A percentile compares a stretch with the other conserved stretches of the same genome.
Conservation (phyloP, 2,329 filamentous ascomycete species). For the Pseudomassariella vexata region DNA sequence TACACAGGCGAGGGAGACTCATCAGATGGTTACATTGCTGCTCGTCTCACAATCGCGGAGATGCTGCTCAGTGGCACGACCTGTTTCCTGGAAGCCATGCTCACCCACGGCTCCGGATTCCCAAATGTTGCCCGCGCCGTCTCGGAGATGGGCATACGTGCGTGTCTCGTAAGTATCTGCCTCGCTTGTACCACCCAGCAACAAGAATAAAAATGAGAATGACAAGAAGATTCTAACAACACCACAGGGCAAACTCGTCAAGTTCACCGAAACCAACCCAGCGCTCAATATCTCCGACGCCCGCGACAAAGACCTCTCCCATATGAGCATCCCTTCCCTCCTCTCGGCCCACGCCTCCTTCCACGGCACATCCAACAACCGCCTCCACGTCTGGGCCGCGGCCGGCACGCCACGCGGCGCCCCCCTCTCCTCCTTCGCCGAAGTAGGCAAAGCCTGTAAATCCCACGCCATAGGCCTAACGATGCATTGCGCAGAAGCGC, state of each 20-base stretch:
- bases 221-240: too few species aligned
- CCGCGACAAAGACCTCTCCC: constrained; percentile 27
- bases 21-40: constrained; percentile 42
- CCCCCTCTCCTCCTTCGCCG: constrained; percentile 27
- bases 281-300: constrained; percentile 26
- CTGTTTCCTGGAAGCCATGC: constrained; percentile 47
- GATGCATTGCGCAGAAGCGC: constrained; percentile 39
- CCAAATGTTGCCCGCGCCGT: constrained; percentile 13
- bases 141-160: constrained; percentile 13
- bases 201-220: too few species aligned
- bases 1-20: constrained; percentile 15
- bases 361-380: constrained; percentile 27
- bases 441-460: constrained; percentile 33
- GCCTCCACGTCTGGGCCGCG: constrained; percentile 42
- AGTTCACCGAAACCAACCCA: constrained; percentile 26
- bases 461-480: constrained; percentile 35
- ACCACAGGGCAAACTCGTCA: constrained; percentile 27
- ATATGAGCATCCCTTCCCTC: constrained; percentile 27
- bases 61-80: constrained; percentile 45
- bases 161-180: constrained; percentile 15
- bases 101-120: constrained; percentile 22
- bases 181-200: background rate
- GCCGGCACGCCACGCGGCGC: constrained; percentile 40
- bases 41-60: constrained; percentile 41
- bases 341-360: constrained; percentile 23